Conservation (phyloP, 371 early-diverging fungal species). For the Mucor indicus region DNA sequence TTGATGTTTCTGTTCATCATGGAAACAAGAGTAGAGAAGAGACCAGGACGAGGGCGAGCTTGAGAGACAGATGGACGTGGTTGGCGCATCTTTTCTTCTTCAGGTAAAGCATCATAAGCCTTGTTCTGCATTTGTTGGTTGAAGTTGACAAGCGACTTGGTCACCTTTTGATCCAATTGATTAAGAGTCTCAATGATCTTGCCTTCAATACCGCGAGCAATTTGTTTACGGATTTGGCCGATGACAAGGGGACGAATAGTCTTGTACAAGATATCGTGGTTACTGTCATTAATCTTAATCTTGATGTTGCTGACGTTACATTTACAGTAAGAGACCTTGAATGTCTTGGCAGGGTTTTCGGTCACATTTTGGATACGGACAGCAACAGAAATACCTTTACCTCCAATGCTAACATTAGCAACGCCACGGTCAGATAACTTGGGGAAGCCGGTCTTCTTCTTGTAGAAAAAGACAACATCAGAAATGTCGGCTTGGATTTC, state of each 20-base stretch:
- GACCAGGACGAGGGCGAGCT: slow-evolving; percentile 16
- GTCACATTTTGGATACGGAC: slow-evolving; percentile 33
- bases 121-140: slow-evolving; percentile 24
- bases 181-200: slow-evolving; percentile 37
- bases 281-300: slow-evolving; percentile 47
- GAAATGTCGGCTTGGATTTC: slow-evolving; percentile 34
- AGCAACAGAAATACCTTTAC: slow-evolving; percentile 51
- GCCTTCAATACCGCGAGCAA: slow-evolving; percentile 43
- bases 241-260: slow-evolving; percentile 49
- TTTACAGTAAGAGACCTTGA: slow-evolving; percentile 33
- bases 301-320: slow-evolving; percentile 52
- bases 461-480: slow-evolving; percentile 56
- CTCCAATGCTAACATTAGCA: slow-evolving; percentile 44
- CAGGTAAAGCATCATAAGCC: slow-evolving; percentile 14
- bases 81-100: slow-evolving; percentile 3
- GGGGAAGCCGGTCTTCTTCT: slow-evolving; percentile 60
- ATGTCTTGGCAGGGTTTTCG: slow-evolving; percentile 24
- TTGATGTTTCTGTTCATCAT: slow-evolving; percentile 28
- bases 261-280: slow-evolving; percentile 46
- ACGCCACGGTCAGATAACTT: slow-evolving; percentile 58
- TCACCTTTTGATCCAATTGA: slow-evolving; percentile 32
- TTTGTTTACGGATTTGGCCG: slow-evolving; percentile 47
- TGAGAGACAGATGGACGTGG: neutral
- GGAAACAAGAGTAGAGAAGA: slow-evolving; percentile 15
- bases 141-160: slow-evolving; percentile 19